Conservation (phyloP, 805 yeast species). For the Saccharomycopsis malanga region DNA sequence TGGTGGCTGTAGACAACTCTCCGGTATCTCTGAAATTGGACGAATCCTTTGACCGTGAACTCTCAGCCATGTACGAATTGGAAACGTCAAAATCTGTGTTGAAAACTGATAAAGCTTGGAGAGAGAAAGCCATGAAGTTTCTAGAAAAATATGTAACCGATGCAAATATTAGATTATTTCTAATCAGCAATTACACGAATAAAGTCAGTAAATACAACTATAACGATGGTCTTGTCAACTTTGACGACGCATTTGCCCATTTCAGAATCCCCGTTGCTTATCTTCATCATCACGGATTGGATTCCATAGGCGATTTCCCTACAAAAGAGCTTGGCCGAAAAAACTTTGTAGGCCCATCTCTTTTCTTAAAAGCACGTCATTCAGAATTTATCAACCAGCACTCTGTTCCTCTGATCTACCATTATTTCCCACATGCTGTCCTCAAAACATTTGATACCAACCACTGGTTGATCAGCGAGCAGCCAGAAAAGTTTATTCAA, state of each 20-base stretch:
- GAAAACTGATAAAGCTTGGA: constrained; percentile 28
- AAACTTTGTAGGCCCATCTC: constrained; percentile 30
- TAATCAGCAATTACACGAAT: constrained; percentile 34
- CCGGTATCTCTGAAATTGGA: constrained; percentile 36
- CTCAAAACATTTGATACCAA: constrained; percentile 28
- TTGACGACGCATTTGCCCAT: constrained; percentile 27
- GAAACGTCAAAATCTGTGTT: constrained; percentile 26
- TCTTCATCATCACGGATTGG: constrained; percentile 23
- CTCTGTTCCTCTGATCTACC: constrained; percentile 23
- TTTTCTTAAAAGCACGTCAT: constrained; percentile 38
- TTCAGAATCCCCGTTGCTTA: constrained; percentile 32
- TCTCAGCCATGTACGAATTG: constrained; percentile 35
- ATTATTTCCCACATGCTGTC: constrained; percentile 25
- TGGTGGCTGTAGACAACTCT: constrained; percentile 44
- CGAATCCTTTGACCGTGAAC: constrained; percentile 30
- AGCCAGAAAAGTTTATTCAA: constrained; percentile 17
- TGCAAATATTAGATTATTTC: constrained; percentile 30
- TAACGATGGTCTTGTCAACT: constrained; percentile 25
- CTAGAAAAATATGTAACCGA: constrained; percentile 12
- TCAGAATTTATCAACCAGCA: constrained; percentile 37
- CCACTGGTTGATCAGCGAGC: constrained; percentile 28
- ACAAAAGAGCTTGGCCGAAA: constrained; percentile 23
- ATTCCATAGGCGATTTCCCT: constrained; percentile 32
- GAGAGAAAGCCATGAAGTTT: constrained; percentile 24
- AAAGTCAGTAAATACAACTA: constrained; percentile 26